Conservation (phyloP, 805 yeast genomes). For the Metschnikowia cerradonensis region DNA sequence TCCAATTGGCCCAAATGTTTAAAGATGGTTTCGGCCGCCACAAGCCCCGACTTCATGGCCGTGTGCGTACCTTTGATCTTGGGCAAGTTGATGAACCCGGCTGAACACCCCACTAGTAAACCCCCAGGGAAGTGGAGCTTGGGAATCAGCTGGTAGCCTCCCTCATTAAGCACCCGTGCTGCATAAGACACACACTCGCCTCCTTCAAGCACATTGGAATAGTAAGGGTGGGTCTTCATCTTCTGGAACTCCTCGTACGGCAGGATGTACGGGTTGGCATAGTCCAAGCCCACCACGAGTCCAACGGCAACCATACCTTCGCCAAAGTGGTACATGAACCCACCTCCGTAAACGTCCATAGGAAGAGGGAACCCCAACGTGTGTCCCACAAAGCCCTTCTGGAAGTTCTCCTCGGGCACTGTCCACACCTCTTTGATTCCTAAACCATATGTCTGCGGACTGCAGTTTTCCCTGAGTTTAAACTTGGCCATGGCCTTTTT, state of each 20-base stretch:
- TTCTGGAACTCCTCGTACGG: constrained; percentile 96
- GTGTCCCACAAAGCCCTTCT: constrained; percentile 78
- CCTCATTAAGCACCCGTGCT: constrained; percentile 95
- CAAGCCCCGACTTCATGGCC: constrained; percentile 92
- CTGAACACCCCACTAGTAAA: constrained; percentile 87
- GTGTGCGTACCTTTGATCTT: constrained; percentile 97
- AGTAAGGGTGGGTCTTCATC: constrained; percentile 89
- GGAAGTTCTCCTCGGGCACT: constrained; percentile 76
- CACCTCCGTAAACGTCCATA: constrained; percentile 85
- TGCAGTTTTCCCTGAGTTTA: constrained; percentile 58
- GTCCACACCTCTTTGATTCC: constrained; percentile 98
- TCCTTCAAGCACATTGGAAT: constrained; percentile 66
- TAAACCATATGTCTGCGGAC: constrained; percentile 88
- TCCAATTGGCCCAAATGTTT: constrained; percentile 41
- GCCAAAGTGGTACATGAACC: constrained; percentile 95
- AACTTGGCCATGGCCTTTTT: constrained; percentile 71
- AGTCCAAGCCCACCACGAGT: constrained; percentile 91
- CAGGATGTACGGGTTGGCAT: constrained; percentile 88
- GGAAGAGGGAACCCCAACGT: constrained; percentile 85
- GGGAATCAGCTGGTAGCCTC: constrained; percentile 93
- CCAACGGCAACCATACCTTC: constrained; percentile 91
- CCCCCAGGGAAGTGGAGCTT: constrained; percentile 94
- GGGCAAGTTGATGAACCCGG: constrained; percentile 96
- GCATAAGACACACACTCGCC: constrained; percentile 94
- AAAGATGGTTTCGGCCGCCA: constrained; percentile 86